Evolutionary conservation across 2,329 filamentous ascomycete genomes (phyloP).

Genomic region (Hypoxylon sp.): DNA sequence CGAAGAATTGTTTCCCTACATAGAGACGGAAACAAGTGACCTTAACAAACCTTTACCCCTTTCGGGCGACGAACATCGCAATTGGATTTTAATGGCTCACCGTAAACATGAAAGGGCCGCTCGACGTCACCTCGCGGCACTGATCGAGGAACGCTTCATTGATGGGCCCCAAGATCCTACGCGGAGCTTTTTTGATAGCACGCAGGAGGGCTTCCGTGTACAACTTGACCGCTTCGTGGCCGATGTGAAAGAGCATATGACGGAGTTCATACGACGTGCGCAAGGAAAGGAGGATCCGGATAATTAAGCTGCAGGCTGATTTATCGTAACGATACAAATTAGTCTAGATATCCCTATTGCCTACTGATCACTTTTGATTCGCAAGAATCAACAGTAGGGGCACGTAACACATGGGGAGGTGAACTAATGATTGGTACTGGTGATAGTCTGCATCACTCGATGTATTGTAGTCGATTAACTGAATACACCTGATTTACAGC

Average conservation of each 20-base stretch:
- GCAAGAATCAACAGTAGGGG: background rate
- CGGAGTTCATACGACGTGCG: background rate
- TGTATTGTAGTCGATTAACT: no score
- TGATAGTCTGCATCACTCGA: no score
- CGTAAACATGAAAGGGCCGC: slow-evolving; percentile 1
- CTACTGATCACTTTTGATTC: background rate
- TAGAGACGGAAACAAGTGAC: background rate
- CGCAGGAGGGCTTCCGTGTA: background rate
- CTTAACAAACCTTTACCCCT: no score
- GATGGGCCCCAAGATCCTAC: background rate
- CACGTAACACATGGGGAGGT: background rate
- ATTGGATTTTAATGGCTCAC: background rate
- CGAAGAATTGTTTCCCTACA: background rate
- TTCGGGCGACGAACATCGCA: no score
- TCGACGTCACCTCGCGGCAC: slow-evolving; percentile 5
- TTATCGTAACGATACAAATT: no score
- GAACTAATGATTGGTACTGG: background rate
- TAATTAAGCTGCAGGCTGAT: background rate
- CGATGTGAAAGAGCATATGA: slow-evolving; percentile 1
- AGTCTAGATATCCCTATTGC: background rate
- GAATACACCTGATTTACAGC: no score
- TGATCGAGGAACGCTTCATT: slow-evolving; percentile 1
- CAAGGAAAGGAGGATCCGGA: background rate
- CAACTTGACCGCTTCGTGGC: background rate
- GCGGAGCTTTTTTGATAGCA: background rate